Conservation (phyloP, 108 stramenopile species). For the Chaetoceros muelleri region DNA sequence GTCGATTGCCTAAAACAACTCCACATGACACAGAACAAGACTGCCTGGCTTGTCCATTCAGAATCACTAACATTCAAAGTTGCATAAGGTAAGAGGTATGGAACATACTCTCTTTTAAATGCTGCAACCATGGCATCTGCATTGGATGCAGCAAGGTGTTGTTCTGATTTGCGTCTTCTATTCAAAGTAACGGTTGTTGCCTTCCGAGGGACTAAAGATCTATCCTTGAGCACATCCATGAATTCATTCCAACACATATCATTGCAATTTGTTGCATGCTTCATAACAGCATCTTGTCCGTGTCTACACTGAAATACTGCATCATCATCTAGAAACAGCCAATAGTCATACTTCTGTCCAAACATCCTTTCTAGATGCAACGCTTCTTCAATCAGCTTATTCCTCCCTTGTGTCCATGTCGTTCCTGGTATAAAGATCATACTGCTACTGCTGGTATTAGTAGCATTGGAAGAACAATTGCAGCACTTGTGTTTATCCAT, state of each 20-base stretch:
- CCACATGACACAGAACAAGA: neutral
- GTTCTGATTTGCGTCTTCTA: neutral
- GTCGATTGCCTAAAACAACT: neutral
- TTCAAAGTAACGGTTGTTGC: neutral
- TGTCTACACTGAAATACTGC: neutral
- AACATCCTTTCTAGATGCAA: neutral
- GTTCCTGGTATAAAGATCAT: neutral
- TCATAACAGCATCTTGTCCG: neutral
- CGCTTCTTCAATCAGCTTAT: neutral
- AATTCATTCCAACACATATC: neutral
- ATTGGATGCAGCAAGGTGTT: neutral
- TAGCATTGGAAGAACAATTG: neutral
- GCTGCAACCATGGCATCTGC: neutral
- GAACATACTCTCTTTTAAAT: neutral
- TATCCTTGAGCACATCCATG: neutral
- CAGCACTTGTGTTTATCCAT: too few species aligned
- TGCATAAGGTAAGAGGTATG: neutral
- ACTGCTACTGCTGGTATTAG: neutral
- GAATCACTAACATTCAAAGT: neutral
- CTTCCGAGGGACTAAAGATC: neutral
- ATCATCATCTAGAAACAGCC: neutral
- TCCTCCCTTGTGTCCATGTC: neutral
- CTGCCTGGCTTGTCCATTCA: neutral
- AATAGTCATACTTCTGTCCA: neutral
- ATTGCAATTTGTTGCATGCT: neutral